Evolutionary conservation across 768 basidiomycete genomes (phyloP).

Genomic region (Lactifluus hygrophoroides): DNA sequence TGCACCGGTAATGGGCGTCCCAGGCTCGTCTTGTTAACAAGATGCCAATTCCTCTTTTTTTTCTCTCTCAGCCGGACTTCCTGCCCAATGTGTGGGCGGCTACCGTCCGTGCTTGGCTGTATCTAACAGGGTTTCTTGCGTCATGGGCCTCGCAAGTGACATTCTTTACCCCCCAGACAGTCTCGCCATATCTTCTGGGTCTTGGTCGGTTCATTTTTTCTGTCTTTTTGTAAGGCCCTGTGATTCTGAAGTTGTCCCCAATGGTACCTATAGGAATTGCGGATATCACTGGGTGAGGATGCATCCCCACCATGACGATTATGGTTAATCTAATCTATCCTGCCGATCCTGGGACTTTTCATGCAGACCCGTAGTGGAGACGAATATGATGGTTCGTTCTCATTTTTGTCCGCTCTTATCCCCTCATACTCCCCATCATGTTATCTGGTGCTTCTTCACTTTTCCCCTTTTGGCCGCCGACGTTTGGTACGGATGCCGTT

Average conservation of each 20-base stretch:
- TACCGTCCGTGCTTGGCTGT: neutral
- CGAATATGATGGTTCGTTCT: conserved; percentile 64
- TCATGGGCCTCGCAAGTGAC: conserved; percentile 27
- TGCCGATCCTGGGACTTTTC: neutral
- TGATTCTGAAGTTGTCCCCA: neutral
- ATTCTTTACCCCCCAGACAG: conserved; percentile 26
- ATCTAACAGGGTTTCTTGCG: conserved; percentile 1
- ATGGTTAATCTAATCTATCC: neutral
- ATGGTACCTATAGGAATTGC: conserved; percentile 41
- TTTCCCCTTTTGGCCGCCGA: neutral
- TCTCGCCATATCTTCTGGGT: conserved; percentile 40
- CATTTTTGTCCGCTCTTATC: neutral
- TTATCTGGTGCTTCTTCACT: neutral
- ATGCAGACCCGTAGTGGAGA: conserved; percentile 66
- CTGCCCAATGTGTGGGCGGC: neutral
- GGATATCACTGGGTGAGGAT: conserved; percentile 61
- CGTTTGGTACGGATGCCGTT: neutral
- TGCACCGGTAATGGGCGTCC: too few relatives aligned
- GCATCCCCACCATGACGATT: neutral
- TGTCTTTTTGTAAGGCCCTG: neutral
- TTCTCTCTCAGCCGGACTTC: neutral
- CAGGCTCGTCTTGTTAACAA: too few relatives aligned
- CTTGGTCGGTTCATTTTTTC: conserved; percentile 35
- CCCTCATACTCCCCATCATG: neutral
- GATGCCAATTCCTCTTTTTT: conserved; percentile 1